phyloP scores from a whole-genome alignment of 78 protist genomes.

The Mastigamoeba balamuthi region DNA sequence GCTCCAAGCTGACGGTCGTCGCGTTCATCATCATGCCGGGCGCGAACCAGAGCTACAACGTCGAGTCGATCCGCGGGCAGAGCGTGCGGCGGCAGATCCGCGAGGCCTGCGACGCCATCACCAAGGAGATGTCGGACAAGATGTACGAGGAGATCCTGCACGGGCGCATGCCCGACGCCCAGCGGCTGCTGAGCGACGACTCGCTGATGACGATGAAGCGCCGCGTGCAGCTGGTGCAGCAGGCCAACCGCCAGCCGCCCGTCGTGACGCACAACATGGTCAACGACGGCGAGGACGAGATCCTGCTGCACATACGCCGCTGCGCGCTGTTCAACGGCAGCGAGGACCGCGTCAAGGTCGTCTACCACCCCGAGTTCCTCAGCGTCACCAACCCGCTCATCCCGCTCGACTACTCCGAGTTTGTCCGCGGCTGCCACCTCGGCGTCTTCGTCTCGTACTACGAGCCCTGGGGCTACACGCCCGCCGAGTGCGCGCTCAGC shows the following conservation, averaged over 20 bases:
- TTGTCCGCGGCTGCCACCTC: slow-evolving; percentile 73
- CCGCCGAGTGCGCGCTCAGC: slow-evolving; percentile 62
- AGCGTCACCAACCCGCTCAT: slow-evolving; percentile 53
- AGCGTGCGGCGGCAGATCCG: slow-evolving; percentile 23
- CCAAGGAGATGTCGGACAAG: slow-evolving; percentile 20
- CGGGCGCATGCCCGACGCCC: slow-evolving; percentile 41
- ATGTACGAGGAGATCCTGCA: slow-evolving; percentile 36
- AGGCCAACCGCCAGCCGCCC: slow-evolving; percentile 47
- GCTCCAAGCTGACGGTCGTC: slow-evolving; percentile 41
- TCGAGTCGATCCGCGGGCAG: slow-evolving; percentile 42
- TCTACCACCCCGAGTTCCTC: slow-evolving; percentile 80
- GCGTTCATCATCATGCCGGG: slow-evolving; percentile 69
- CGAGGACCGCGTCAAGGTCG: slow-evolving; percentile 61
- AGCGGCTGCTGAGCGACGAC: slow-evolving; percentile 13
- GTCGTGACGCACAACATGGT: slow-evolving; percentile 69
- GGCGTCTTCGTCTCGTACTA: slow-evolving; percentile 73
- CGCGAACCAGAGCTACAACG: slow-evolving; percentile 41
- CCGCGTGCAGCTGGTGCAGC: slow-evolving; percentile 17
- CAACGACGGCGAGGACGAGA: slow-evolving; percentile 22
- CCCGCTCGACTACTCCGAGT: slow-evolving; percentile 66
- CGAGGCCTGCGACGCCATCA: slow-evolving; percentile 33
- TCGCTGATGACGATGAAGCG: slow-evolving; percentile 45
- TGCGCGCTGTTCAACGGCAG: slow-evolving; percentile 37
- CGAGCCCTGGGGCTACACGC: slow-evolving; percentile 72
- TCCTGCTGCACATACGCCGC: slow-evolving; percentile 17